These are phyloP conservation scores for Russula virescens DNA, from an alignment of 768 basidiomycete genomes.

Conservation along the genomic window DNA sequence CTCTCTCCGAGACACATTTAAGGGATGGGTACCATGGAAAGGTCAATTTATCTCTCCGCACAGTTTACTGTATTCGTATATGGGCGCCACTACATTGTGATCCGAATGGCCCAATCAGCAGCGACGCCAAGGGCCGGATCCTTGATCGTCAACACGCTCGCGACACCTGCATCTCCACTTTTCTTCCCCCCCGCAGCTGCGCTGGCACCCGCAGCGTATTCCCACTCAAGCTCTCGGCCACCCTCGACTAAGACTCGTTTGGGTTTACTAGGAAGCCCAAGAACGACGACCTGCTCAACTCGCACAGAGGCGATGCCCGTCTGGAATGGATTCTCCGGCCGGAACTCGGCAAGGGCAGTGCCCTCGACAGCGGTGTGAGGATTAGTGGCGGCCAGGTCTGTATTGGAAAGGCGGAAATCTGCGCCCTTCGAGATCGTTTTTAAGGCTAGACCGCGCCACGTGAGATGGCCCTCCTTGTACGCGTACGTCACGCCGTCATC, in stretches of 20 bases:
- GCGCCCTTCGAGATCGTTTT: conserved; percentile 42
- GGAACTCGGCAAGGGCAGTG: conserved; percentile 44
- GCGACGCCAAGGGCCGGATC: conserved; percentile 58
- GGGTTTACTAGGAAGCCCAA: conserved; percentile 66
- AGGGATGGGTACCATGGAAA: background rate
- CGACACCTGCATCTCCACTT: conserved; percentile 58
- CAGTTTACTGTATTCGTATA: background rate
- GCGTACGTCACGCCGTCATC: conserved; percentile 88
- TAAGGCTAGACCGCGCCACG: conserved; percentile 76
- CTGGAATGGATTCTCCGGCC: conserved; percentile 62
- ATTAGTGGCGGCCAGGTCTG: conserved; percentile 45
- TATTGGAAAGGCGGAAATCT: conserved; percentile 44
- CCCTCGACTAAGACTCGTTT: conserved; percentile 48
- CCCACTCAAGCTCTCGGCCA: conserved; percentile 56
- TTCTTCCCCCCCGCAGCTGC: conserved; percentile 34
- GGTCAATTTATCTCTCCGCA: background rate
- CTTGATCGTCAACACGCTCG: conserved; percentile 69
- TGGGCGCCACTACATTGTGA: conserved; percentile 25
- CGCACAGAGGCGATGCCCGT: conserved; percentile 59
- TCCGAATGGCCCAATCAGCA: conserved; percentile 58
- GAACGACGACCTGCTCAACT: conserved; percentile 75
- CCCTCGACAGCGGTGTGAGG: conserved; percentile 47
- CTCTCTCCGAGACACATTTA: background rate
- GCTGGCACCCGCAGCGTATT: conserved; percentile 54
- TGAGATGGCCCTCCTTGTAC: conserved; percentile 68